Evolutionary conservation across 2,329 filamentous ascomycete species (phyloP).

Genomic region (Aureobasidium namibiae): DNA sequence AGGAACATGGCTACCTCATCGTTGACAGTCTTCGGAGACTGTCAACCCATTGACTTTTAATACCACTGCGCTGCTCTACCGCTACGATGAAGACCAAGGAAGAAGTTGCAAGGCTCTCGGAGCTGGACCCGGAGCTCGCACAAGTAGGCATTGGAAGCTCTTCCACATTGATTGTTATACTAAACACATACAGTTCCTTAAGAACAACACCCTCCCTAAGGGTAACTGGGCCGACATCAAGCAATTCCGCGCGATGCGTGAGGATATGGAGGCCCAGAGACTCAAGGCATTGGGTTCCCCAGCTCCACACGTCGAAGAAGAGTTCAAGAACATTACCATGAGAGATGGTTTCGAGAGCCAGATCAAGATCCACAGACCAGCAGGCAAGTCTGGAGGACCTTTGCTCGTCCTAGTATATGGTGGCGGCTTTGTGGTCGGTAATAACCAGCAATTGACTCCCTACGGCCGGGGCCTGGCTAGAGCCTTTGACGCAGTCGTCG

Average conservation of each 20-base stretch:
- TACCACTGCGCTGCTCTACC: background rate
- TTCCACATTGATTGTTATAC: background rate
- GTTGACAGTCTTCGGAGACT: background rate
- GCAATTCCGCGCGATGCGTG: slow-evolving; percentile 9
- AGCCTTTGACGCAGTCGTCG: slow-evolving; percentile 31
- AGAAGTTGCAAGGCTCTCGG: slow-evolving; percentile 12
- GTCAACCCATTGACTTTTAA: background rate
- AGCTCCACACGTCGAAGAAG: slow-evolving; percentile 13
- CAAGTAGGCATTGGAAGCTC: background rate
- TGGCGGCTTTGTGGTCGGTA: slow-evolving; percentile 23
- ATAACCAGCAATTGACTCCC: slow-evolving; percentile 20
- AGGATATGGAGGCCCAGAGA: slow-evolving; percentile 5
- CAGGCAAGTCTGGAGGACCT: slow-evolving; percentile 16
- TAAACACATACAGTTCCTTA: slow-evolving; percentile 5
- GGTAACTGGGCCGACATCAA: slow-evolving; percentile 12
- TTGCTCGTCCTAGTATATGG: slow-evolving; percentile 23
- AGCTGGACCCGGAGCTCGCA: slow-evolving; percentile 14
- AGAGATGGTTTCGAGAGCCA: slow-evolving; percentile 28
- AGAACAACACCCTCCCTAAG: slow-evolving; percentile 7
- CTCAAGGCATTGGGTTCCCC: slow-evolving; percentile 1
- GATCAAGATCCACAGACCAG: slow-evolving; percentile 26
- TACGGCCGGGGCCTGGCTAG: slow-evolving; percentile 18
- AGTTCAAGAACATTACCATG: slow-evolving; percentile 22
- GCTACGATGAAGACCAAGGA: slow-evolving; percentile 6
- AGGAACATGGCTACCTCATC: background rate